Base-by-base conservation (phyloP, 495 filamentous ascomycete genomes). In the Penicillium goetzii region DNA sequence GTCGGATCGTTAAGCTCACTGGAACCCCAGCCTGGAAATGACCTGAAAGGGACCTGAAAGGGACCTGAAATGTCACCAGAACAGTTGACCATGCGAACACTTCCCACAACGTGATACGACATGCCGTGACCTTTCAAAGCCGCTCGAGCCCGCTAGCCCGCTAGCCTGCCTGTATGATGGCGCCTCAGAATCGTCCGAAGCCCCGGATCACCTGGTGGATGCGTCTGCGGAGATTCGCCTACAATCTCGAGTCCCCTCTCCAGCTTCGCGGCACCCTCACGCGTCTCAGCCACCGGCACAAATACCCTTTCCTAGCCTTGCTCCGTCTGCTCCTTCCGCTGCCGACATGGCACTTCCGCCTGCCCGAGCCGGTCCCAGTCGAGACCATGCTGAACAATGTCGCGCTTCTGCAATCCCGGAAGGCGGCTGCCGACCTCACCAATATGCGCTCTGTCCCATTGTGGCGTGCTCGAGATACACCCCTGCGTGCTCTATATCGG, bases 401-500 rank as follows among this genome's bases (percentile, higher is more conserved):
- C 30, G 40, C 57, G 8, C 62, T 74, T 1, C 62, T 74, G 14
- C 60, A 65, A 14, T 63, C 71, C 25, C 61, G 51, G 7, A 63
- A 64, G 26, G 52, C 67, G 15, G 36, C 64, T 11, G 63, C 63
- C 10, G 72, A 72, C 40, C 58, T 73, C 25, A 52, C 65, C 33
- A 70, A 74, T n/a, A 63, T 76, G 15, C 66, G 62, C 14, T 56
- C 51, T 12, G 70, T 78, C n/a, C 76, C 77, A 0, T 59, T 80
- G 41, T 80, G 73, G 69, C 64, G 70, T 21, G 60, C 64, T 59
- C 67, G 75, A 7, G 76, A 80, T 45, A 81, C 78, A 0, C 75
- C 74, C 1, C 60, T 78, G 4, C 71, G 78, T 15, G 74, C 72
- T 2, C 40, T 79, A 10, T 81, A 80, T 62, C 75, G 78, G 3